phyloP scores from a whole-genome alignment of 495 filamentous ascomycete species.

The Thermothielavioides terrestris region DNA sequence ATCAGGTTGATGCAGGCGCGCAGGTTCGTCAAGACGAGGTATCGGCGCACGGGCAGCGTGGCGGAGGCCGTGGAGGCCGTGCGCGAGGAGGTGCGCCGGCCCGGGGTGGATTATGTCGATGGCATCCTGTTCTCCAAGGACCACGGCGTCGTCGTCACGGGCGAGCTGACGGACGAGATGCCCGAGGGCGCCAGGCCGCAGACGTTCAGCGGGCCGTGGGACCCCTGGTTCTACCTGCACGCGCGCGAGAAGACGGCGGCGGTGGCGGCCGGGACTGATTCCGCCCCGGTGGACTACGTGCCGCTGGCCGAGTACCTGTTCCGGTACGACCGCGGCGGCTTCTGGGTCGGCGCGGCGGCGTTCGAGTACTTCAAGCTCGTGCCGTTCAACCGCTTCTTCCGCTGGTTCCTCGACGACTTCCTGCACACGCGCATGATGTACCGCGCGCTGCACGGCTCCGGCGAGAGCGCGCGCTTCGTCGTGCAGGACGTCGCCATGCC shows the following conservation, averaged over 20 bases:
- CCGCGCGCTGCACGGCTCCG: slow-evolving; percentile 49
- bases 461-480: slow-evolving; percentile 44
- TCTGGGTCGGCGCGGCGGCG: slow-evolving; percentile 50
- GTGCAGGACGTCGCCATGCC: slow-evolving; percentile 53
- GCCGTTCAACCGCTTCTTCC: slow-evolving; percentile 47
- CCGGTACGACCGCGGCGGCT: slow-evolving; percentile 53
- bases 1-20: slow-evolving; percentile 44
- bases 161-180: slow-evolving; percentile 34
- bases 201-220: slow-evolving; percentile 33
- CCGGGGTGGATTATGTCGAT: slow-evolving; percentile 39
- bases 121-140: slow-evolving; percentile 42
- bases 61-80: slow-evolving; percentile 10
- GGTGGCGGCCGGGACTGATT: slow-evolving; percentile 19
- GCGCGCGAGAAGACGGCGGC: slow-evolving; percentile 21
- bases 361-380: slow-evolving; percentile 46
- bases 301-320: slow-evolving; percentile 51
- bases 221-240: slow-evolving; percentile 49
- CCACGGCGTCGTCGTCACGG: slow-evolving; percentile 44
- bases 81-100: slow-evolving; percentile 12
- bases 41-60: slow-evolving; percentile 20
- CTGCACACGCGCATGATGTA: slow-evolving; percentile 57
- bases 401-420: slow-evolving; percentile 55
- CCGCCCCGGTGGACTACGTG: slow-evolving; percentile 21
- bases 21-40: slow-evolving; percentile 45
- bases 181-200: slow-evolving; percentile 23